Evolutionary conservation across 345 rosid species (phyloP).

Genomic region (Populus ilicifolia): DNA sequence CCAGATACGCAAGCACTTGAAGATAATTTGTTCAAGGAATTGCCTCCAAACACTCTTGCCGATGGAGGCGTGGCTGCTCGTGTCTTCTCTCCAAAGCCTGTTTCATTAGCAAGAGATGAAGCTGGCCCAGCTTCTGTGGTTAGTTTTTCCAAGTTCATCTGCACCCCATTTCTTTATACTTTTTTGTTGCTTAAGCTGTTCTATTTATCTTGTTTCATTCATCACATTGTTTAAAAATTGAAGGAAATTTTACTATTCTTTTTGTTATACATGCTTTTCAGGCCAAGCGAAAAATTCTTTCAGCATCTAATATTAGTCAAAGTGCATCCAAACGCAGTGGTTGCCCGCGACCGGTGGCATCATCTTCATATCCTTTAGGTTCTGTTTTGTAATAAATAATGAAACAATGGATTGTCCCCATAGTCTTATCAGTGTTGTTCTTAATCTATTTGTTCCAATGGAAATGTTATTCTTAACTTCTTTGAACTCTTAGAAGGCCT

Average conservation of each 20-base stretch:
- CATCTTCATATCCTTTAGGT: constrained; percentile 83
- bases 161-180: neutral
- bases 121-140: constrained; percentile 40
- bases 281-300: constrained; percentile 54
- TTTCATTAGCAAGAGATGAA: constrained; percentile 30
- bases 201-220: neutral
- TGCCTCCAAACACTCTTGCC: constrained; percentile 35
- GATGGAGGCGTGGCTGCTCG: constrained; percentile 31
- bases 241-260: constrained; percentile 12
- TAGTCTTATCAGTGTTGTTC: neutral
- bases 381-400: neutral
- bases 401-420: neutral
- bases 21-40: constrained; percentile 43
- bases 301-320: constrained; percentile 46
- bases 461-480: constrained; percentile 54
- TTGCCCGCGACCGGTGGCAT: constrained; percentile 46
- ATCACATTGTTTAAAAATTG: neutral
- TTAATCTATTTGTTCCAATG: constrained; percentile 7
- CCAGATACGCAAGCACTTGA: constrained; percentile 41
- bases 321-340: constrained; percentile 72
- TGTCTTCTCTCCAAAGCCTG: constrained; percentile 28
- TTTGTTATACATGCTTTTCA: constrained; percentile 25
- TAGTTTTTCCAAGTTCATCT: constrained; percentile 18
- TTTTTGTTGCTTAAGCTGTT: neutral
- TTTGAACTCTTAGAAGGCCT: constrained; percentile 57